A percentile compares a stretch with the other conserved stretches of the same genome.
phyloP scores from a whole-genome alignment of 257 asterid species.

The Capsicum rhomboideum region DNA sequence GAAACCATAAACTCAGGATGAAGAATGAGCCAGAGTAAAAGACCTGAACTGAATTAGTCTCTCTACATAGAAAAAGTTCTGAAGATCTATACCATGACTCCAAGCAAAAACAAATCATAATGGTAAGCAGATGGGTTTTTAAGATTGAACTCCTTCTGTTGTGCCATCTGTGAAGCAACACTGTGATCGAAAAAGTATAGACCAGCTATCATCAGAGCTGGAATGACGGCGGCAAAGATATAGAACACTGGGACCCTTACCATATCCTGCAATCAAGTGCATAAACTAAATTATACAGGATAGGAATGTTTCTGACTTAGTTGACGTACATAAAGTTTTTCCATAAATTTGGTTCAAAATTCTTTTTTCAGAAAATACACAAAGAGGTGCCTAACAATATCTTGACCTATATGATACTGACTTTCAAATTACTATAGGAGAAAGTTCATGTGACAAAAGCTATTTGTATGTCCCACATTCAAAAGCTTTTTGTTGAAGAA shows the following conservation, averaged over 20 bases:
- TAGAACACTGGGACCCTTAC: slow-evolving; percentile 50
- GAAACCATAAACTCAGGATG: slow-evolving; percentile 4
- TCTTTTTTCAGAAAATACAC: neutral
- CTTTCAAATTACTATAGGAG: neutral
- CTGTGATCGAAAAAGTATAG: slow-evolving; percentile 88
- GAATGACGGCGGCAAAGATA: slow-evolving; percentile 69
- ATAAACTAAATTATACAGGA: neutral
- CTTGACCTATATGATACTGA: neutral
- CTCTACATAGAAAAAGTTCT: neutral
- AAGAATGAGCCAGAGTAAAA: neutral
- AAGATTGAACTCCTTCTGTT: slow-evolving; percentile 79
- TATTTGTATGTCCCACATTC: neutral
- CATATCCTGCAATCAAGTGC: slow-evolving; percentile 62
- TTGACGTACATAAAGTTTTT: neutral
- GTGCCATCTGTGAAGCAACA: slow-evolving; percentile 90
- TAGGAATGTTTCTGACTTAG: neutral
- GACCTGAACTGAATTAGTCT: neutral
- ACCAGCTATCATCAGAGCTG: slow-evolving; percentile 89
- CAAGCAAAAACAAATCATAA: slow-evolving; percentile 66
- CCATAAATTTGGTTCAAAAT: neutral
- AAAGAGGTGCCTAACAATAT: neutral
- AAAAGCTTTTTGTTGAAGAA: neutral
- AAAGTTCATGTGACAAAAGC: neutral
- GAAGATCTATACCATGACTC: slow-evolving; percentile 53
- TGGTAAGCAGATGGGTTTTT: slow-evolving; percentile 87